Base-by-base conservation (phyloP, 345 rosid species). In the Eucalyptus curtisii region DNA sequence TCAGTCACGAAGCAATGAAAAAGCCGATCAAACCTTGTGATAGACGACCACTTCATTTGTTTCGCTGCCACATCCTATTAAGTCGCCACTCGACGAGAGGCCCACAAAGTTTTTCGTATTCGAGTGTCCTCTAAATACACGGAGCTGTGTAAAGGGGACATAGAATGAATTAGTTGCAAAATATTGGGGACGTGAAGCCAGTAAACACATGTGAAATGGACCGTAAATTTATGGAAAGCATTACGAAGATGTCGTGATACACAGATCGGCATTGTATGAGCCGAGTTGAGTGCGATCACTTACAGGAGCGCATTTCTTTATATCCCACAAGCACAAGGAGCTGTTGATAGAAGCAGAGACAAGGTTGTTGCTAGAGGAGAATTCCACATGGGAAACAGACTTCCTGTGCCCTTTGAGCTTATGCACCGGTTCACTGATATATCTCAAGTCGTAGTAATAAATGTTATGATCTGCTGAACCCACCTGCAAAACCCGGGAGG, bases 61-160 rank as follows among this genome's bases (percentile, higher is more conserved):
- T 91, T 95, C 96, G 66, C 97, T 95, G 91, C 97, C 97, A 76
- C 97, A 94, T 30, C 95, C 95, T 17, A 95, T 90, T 90, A 91
- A 95, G 31, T 94, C 92, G 9, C 89, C 87, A 88, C 91, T 92
- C 48, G 91, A 96, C 2, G 95, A 90, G 80, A 95, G 96, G 82
- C 97, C 97, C 19, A 93, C 97, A 85, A 95, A 95, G 86, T 93
- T 95, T 90, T 92, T 94, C 89, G 92, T 94, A 85, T 95, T 95
- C 13, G 87, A 90, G 89, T 95, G 96, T 64, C 95, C 97, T 87
- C 91, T 91, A 86, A 94, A 94, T 22, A 94, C 90, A 11, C 92
- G 95, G 59, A 94, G 86, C 96, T 94, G 93, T 53, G 71, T 5
- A 88, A 49, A 31, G 49, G 31, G 86, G 40, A 31, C 17, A 50